phyloP scores from a whole-genome alignment of 2,329 filamentous ascomycete genomes.

The Penicillium capsulatum region DNA sequence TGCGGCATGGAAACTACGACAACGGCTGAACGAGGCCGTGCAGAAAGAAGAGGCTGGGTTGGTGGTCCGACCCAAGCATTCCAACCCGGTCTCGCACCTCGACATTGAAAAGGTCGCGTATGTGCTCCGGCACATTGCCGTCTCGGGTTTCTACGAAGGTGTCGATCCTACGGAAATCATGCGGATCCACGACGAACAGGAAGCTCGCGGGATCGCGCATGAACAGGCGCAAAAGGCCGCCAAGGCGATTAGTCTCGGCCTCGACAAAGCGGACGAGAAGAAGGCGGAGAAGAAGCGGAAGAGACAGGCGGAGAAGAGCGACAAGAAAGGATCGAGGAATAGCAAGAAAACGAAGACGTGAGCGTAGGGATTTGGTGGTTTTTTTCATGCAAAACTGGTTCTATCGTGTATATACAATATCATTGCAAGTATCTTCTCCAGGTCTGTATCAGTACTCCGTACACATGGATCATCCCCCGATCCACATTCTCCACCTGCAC shows the following conservation, averaged over 20 bases:
- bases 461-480: no score
- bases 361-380: background rate
- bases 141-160: constrained; percentile 19
- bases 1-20: constrained; percentile 20
- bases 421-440: no score
- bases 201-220: background rate
- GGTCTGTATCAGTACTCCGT: no score
- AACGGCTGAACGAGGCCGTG: constrained; percentile 19
- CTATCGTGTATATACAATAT: no score
- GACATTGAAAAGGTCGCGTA: constrained; percentile 39
- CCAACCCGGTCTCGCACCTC: constrained; percentile 21
- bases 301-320: background rate
- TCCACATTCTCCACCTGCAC: no score
- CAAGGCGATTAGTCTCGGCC: background rate
- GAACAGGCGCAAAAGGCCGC: background rate
- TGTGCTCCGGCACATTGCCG: constrained; percentile 34
- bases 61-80: background rate
- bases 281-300: constrained; percentile 2
- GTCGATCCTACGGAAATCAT: background rate
- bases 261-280: background rate
- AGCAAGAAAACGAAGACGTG: constrained; percentile 1
- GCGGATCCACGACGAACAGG: background rate
- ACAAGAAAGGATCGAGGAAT: constrained; percentile 3
- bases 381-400: no score
- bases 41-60: constrained; percentile 3